These are phyloP conservation scores for Millerago galiae DNA, from an alignment of 805 yeast species.

Conservation along the genomic window DNA sequence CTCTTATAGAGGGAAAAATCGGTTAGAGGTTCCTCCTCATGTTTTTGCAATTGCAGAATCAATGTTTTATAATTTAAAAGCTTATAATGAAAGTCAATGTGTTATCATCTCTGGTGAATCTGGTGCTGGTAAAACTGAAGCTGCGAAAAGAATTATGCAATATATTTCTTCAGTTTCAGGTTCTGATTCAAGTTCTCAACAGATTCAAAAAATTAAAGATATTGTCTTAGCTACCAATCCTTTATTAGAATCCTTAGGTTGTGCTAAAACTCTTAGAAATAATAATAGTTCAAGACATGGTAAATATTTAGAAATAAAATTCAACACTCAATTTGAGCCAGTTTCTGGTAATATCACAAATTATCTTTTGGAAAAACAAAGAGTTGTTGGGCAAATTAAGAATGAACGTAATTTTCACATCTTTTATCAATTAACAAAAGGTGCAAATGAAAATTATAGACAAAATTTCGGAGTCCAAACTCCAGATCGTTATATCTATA, in stretches of 20 bases:
- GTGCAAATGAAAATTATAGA: constrained; percentile 79
- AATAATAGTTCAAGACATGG: constrained; percentile 91
- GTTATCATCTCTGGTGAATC: constrained; percentile 97
- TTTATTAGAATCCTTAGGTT: constrained; percentile 82
- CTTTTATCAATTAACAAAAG: constrained; percentile 91
- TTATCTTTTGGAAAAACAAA: constrained; percentile 86
- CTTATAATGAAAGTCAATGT: constrained; percentile 92
- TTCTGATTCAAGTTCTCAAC: constrained; percentile 49
- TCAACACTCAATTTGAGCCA: constrained; percentile 79
- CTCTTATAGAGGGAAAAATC: constrained; percentile 81
- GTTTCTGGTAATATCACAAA: constrained; percentile 94
- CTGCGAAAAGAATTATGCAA: constrained; percentile 97
- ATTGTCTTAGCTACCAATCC: constrained; percentile 98
- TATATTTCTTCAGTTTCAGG: constrained; percentile 89
- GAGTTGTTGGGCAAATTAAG: constrained; percentile 92
- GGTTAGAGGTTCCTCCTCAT: constrained; percentile 96
- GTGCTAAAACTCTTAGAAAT: constrained; percentile 87
- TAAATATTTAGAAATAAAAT: constrained; percentile 85
- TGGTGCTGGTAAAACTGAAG: constrained; percentile 98
- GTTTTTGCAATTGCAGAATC: constrained; percentile 97
- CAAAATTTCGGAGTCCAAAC: constrained; percentile 83
- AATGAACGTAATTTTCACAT: constrained; percentile 96
- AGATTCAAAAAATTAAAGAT: constrained; percentile 83
- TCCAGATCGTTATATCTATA: constrained; percentile 89
- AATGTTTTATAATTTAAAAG: constrained; percentile 92